phyloP scores from a whole-genome alignment of 1,139 yeast species.

The Pichia norvegensis region DNA sequence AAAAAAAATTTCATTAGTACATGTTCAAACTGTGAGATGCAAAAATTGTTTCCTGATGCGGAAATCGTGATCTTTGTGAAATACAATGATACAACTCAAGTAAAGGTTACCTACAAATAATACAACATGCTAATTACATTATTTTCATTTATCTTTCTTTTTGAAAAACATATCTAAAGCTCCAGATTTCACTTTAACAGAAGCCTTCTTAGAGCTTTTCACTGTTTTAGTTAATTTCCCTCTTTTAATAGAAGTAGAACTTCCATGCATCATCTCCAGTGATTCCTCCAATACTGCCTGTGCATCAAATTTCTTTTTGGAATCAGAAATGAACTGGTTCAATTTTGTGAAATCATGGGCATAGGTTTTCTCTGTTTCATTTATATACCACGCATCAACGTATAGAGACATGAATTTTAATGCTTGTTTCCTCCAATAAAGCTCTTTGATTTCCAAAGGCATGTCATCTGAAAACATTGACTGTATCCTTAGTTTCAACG shows the following conservation, averaged over 20 bases:
- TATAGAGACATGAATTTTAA: constrained; percentile 23
- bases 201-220: constrained; percentile 21
- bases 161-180: constrained; percentile 55
- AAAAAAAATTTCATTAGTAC: neutral
- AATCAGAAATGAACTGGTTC: neutral
- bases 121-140: no score
- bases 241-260: constrained; percentile 9
- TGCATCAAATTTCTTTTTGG: neutral
- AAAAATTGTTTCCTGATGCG: neutral
- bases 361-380: neutral
- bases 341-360: constrained; percentile 1
- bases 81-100: neutral
- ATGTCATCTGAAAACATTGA: constrained; percentile 10
- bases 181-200: constrained; percentile 47
- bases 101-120: neutral
- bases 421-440: constrained; percentile 17
- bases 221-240: constrained; percentile 15
- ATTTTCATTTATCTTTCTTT: constrained; percentile 3
- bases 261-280: constrained; percentile 9
- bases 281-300: constrained; percentile 5
- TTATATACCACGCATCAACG: constrained; percentile 19
- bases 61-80: neutral
- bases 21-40: neutral
- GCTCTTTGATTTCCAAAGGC: constrained; percentile 8
- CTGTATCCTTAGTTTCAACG: constrained; percentile 11